Conservation (phyloP, 768 basidiomycete genomes). For the Lanmaoa rubissima region DNA sequence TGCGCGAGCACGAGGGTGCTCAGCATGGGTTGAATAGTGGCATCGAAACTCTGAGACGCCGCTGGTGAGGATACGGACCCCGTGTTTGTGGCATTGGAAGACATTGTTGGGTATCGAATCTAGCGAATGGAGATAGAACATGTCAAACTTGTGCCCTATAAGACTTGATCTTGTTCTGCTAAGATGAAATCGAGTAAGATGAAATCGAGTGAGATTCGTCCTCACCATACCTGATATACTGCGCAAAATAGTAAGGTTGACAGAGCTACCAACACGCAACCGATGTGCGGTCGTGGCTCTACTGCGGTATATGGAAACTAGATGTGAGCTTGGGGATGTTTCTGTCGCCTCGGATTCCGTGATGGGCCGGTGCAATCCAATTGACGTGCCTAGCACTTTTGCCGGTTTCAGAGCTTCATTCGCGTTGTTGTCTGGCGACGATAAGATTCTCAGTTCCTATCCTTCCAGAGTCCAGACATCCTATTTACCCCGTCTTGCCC, state of each 20-base stretch:
- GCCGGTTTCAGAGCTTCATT: too few species aligned
- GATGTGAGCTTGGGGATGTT: too few species aligned
- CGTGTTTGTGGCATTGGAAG: background rate
- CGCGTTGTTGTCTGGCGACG: too few species aligned
- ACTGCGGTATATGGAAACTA: too few species aligned
- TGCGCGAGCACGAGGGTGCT: slow-evolving; percentile 24
- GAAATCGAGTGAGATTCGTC: background rate
- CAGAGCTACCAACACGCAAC: too few species aligned
- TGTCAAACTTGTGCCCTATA: background rate
- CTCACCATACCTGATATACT: background rate
- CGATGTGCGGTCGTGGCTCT: background rate
- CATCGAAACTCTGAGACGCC: background rate
- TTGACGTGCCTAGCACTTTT: too few species aligned
- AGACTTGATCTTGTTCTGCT: background rate
- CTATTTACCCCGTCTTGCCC: too few species aligned
- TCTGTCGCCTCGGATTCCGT: too few species aligned
- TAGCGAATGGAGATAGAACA: background rate
- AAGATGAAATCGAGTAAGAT: too few species aligned
- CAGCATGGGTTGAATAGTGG: slow-evolving; percentile 11
- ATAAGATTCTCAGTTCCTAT: too few species aligned
- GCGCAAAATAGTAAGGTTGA: background rate
- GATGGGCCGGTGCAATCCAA: too few species aligned
- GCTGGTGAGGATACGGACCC: background rate
- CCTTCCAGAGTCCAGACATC: too few species aligned
- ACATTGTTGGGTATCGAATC: slow-evolving; percentile 3